These are phyloP conservation scores for Cenchrus americanus DNA, from an alignment of 176 grass and related monocot species.

Conservation along the genomic window DNA sequence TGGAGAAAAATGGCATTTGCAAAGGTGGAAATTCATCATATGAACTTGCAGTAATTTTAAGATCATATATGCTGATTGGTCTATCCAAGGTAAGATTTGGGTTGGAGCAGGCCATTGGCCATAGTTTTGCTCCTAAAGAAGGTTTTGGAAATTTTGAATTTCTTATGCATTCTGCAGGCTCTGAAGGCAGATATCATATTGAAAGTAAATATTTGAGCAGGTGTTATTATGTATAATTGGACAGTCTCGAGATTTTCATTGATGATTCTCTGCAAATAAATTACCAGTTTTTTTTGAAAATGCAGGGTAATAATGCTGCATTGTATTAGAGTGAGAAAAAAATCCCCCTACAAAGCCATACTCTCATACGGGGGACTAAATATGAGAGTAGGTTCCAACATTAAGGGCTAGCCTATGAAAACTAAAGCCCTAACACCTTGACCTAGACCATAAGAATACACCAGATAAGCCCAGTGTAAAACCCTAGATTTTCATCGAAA, in stretches of 20 bases:
- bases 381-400: no score
- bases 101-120: background rate
- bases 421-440: no score
- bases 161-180: background rate
- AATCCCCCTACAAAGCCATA: no score
- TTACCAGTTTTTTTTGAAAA: background rate
- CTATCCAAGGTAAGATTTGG: background rate
- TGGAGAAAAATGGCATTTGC: background rate
- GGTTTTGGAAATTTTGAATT: background rate
- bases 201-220: background rate
- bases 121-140: slow-evolving; percentile 11
- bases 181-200: background rate
- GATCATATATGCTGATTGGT: background rate
- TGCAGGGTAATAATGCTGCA: no score
- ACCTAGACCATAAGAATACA: no score
- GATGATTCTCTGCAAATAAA: slow-evolving; percentile 11
- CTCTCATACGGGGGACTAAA: no score
- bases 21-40: background rate
- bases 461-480: no score
- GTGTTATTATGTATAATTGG: background rate
- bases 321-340: no score
- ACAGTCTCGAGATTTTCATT: background rate
- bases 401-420: no score
- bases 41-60: background rate
- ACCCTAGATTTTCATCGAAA: no score